Evolutionary conservation across 805 yeast species (phyloP).

Genomic region (Wickerhamia fluorescens): DNA sequence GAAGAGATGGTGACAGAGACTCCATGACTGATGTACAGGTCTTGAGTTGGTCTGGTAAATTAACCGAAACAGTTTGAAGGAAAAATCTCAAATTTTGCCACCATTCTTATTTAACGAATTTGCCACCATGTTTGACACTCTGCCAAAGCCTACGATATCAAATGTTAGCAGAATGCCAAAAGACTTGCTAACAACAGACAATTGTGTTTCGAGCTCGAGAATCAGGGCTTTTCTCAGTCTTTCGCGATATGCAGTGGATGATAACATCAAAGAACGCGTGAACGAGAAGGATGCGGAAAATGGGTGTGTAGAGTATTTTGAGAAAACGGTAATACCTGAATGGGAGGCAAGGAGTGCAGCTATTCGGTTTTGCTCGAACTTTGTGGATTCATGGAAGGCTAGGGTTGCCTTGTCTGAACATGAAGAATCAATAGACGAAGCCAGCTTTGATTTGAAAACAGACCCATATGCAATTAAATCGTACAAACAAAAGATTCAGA

Average conservation of each 20-base stretch:
- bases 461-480: no score
- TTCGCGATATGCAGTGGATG: constrained; percentile 37
- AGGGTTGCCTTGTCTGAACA: constrained; percentile 14
- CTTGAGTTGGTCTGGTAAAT: no score
- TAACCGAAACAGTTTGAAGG: no score
- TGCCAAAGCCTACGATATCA: no score
- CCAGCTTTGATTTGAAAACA: constrained; percentile 21
- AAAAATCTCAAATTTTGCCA: no score
- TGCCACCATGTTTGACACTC: no score
- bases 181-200: constrained; percentile 19
- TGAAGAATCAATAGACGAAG: constrained; percentile 2
- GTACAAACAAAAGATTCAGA: no score
- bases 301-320: constrained; percentile 26
- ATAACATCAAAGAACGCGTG: constrained; percentile 30
- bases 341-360: constrained; percentile 28
- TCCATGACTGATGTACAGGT: no score
- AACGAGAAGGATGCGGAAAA: constrained; percentile 18
- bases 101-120: no score
- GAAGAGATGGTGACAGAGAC: no score
- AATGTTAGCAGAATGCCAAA: no score
- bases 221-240: constrained; percentile 31
- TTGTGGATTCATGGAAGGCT: no score
- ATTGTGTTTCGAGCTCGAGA: constrained; percentile 27
- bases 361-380: constrained; percentile 24
- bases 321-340: constrained; percentile 22